These are phyloP conservation scores for Vanderwaltozyma yarrowii DNA, from an alignment of 805 yeast genomes.

Conservation along the genomic window DNA sequence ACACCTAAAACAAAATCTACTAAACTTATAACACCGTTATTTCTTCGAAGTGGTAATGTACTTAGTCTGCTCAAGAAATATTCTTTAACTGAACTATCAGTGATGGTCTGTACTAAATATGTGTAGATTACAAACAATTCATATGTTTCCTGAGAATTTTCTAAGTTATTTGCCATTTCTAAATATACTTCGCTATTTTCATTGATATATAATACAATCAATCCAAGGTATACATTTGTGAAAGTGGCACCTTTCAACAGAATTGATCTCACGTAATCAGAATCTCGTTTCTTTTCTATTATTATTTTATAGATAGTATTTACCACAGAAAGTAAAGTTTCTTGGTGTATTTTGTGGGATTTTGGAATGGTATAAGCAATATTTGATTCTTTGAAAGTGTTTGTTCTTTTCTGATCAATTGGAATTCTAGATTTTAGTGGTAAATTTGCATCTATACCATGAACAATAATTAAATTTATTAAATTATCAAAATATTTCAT, in stretches of 20 bases:
- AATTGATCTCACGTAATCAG: conserved; percentile 28
- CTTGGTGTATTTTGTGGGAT: conserved; percentile 6
- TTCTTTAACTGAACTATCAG: conserved; percentile 37
- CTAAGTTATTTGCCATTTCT: conserved; percentile 28
- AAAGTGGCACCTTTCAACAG: conserved; percentile 57
- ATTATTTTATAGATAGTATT: conserved; percentile 13
- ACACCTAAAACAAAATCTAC: conserved; percentile 71
- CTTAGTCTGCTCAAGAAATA: conserved; percentile 44
- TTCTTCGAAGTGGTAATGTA: conserved; percentile 43
- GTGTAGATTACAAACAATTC: conserved; percentile 54
- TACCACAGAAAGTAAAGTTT: conserved; percentile 11
- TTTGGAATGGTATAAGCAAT: conserved; percentile 15
- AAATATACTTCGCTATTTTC: conserved; percentile 16
- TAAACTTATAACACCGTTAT: conserved; percentile 58
- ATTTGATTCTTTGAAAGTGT: conserved; percentile 32
- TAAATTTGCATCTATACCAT: conserved; percentile 60
- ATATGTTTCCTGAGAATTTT: conserved; percentile 49
- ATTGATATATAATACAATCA: conserved; percentile 31
- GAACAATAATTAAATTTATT: conserved; percentile 52
- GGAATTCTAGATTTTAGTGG: conserved; percentile 54
- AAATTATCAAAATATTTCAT: conserved; percentile 62
- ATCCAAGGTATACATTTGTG: conserved; percentile 45
- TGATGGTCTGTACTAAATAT: conserved; percentile 40
- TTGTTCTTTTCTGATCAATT: conserved; percentile 45
- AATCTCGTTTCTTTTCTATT: conserved; percentile 5